A percentile compares a stretch with the other conserved stretches of the same genome.
phyloP scores from a whole-genome alignment of 2,329 filamentous ascomycete genomes.

The Hymenoscyphus linearis region DNA sequence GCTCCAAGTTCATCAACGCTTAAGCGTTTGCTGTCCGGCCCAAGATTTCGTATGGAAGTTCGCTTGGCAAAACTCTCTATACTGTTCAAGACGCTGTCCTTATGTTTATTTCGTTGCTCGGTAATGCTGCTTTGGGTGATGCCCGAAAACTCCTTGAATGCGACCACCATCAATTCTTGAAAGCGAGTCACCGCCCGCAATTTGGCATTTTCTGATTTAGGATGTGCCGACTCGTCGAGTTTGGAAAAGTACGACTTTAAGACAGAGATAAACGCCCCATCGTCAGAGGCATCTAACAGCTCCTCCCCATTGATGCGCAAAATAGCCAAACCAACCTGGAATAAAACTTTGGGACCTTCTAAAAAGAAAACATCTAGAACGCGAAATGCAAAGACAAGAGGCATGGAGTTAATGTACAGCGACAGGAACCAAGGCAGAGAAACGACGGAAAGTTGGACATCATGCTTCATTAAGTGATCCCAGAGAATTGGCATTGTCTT shows the following conservation, averaged over 20 bases:
- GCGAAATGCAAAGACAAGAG: conserved; percentile 91
- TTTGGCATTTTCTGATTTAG: conserved; percentile 92
- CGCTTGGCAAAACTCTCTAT: conserved; percentile 97
- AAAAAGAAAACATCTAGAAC: conserved; percentile 98
- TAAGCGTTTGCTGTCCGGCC: conserved; percentile 89
- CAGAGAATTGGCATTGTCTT: conserved; percentile 98
- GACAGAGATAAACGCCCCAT: conserved; percentile 94
- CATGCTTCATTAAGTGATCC: conserved; percentile 95
- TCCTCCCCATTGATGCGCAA: conserved; percentile 96
- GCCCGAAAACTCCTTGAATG: conserved; percentile 94
- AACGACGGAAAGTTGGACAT: conserved; percentile 95
- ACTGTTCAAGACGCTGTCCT: conserved; percentile 87
- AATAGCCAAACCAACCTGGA: conserved; percentile 96
- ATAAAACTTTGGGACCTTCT: conserved; percentile 93
- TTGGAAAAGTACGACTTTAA: conserved; percentile 92
- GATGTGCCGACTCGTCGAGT: conserved; percentile 92
- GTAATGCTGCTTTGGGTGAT: conserved; percentile 92
- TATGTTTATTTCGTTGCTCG: conserved; percentile 85
- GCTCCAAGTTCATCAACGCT: conserved; percentile 80
- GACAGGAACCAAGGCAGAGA: conserved; percentile 97
- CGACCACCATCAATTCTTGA: conserved; percentile 97
- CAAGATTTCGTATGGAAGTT: conserved; percentile 91
- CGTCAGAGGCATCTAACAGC: conserved; percentile 84
- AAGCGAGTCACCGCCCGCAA: conserved; percentile 90
- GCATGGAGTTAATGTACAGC: conserved; percentile 99